Evolutionary conservation across 352 stramenopile genomes (phyloP), one percentile per base, ranked within the genome.

Genomic region (Blastocystis sp.): DNA sequence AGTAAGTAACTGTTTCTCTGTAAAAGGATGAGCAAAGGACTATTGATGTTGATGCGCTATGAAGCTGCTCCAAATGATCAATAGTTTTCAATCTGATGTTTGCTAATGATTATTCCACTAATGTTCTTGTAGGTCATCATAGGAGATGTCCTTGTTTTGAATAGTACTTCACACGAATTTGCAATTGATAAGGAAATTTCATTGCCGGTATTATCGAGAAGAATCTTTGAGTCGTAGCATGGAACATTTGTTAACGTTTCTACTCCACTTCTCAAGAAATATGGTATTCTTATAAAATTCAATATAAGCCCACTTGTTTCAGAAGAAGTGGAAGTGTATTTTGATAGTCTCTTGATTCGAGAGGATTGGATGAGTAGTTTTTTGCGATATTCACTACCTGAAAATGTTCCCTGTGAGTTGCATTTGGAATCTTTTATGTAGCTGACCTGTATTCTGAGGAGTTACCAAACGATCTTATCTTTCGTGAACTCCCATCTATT

Each of bases 31-130:
- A 54, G 29, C 27, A 39, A 51, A 78, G 66, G 66, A 78, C 66
- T 29, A 7, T 29, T 59, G 66, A 78, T 78, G 42, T 78, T 1
- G 66, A 78, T 78, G 66, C 66, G 66, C 66, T 2, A 24, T 78
- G 21, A 12, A 29, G 66, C 66, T n/a, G 66, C 66, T 78, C 66
- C 42, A 78, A 21, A 56, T 78, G 66, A 78, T 56, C 5, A 54
- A 39, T 78, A 78, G 66, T 78, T 78, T 78, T 78, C 66, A 78
- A 78, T 78, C 66, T 78, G 66, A 78, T n/a, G 35, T 74, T 51
- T 51, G 1, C 46, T 11, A 54, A 9, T 78, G 11, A 16, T 58
- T 1, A 12, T 11, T 58, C 9, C 49, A 39, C 42, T 59, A 54
- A 56, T 24, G 9, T 49, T 56, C 7, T 78, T 21, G n/a, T 78